A percentile compares a stretch with the other conserved stretches of the same genome.
These are phyloP conservation scores for Lentinula novae-zelandiae DNA, from an alignment of 1,284 basidiomycete genomes.

Conservation along the genomic window DNA sequence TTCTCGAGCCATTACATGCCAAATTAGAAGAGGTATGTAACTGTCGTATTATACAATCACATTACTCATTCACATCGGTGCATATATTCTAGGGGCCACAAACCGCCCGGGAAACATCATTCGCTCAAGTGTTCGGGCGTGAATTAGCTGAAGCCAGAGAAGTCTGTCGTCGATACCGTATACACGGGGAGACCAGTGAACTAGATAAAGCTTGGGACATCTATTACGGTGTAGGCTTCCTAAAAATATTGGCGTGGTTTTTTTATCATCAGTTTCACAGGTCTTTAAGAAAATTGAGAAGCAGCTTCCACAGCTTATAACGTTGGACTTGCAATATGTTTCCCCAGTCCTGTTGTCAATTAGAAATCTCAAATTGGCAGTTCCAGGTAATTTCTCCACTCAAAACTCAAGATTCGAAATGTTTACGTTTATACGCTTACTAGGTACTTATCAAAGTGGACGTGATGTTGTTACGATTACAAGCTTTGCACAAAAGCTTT, in stretches of 20 bases:
- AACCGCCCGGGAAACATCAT: conserved; percentile 94
- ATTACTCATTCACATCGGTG: neutral
- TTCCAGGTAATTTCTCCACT: conserved; percentile 65
- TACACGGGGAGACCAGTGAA: conserved; percentile 86
- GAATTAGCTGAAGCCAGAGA: conserved; percentile 95
- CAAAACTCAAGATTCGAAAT: conserved; percentile 12
- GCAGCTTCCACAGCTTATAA: conserved; percentile 86
- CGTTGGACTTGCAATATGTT: conserved; percentile 96
- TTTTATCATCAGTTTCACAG: conserved; percentile 32
- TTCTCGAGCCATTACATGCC: conserved; percentile 91
- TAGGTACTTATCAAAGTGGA: conserved; percentile 92
- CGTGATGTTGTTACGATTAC: conserved; percentile 83
- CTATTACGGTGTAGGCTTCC: conserved; percentile 72
- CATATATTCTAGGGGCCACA: conserved; percentile 69
- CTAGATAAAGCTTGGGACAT: conserved; percentile 99
- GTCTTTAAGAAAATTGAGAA: conserved; percentile 98
- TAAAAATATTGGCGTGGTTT: conserved; percentile 17
- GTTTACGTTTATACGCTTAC: neutral
- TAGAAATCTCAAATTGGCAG: conserved; percentile 88
- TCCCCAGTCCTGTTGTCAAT: conserved; percentile 91
- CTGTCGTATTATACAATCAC: conserved; percentile 22
- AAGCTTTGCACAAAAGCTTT: conserved; percentile 83
- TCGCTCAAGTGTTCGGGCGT: conserved; percentile 91
- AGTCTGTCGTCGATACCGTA: conserved; percentile 84
- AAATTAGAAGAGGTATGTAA: conserved; percentile 76